Percentiles rank a stretch among this genome's conserved stretches.
Conservation (phyloP, 2,329 filamentous ascomycete species). For the Thelonectria rubi region DNA sequence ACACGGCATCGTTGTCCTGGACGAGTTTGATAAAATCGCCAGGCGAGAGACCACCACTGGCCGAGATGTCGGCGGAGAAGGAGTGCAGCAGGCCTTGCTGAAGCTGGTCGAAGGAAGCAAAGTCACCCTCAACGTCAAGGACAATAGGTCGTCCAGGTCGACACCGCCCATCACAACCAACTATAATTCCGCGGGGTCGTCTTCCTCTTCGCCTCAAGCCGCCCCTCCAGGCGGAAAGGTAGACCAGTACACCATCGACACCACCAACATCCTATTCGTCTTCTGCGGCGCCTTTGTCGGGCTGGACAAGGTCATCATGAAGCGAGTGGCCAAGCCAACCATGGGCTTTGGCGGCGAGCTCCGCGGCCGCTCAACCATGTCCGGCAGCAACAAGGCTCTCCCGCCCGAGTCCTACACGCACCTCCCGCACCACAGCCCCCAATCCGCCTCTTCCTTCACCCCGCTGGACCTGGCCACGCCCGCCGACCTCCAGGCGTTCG, state of each 20-base stretch:
- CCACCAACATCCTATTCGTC: constrained; percentile 96
- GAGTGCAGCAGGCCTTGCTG: constrained; percentile 92
- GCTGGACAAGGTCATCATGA: constrained; percentile 85
- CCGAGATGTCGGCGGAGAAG: constrained; percentile 94
- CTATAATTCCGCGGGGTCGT: constrained; percentile 56
- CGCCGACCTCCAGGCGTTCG: constrained; percentile 81
- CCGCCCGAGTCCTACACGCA: constrained; percentile 69
- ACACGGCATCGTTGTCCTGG: constrained; percentile 91
- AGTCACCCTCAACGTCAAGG: constrained; percentile 89
- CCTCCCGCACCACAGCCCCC: constrained; percentile 62
- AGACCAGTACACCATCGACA: constrained; percentile 80
- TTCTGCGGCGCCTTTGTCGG: constrained; percentile 96
- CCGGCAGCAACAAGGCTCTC: constrained; percentile 64
- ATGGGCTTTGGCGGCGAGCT: constrained; percentile 93
- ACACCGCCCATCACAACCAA: constrained; percentile 62
- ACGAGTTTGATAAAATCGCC: constrained; percentile 98
- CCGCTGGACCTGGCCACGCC: constrained; percentile 78
- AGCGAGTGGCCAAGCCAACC: constrained; percentile 83
- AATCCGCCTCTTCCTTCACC: constrained; percentile 55
- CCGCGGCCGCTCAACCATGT: constrained; percentile 62
- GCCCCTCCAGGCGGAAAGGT: constrained; percentile 60
- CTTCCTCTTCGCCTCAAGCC: constrained; percentile 57
- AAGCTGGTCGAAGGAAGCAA: constrained; percentile 98
- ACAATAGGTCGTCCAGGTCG: constrained; percentile 68
- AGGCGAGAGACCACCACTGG: constrained; percentile 87